Percentiles rank a stretch among this genome's conserved stretches.
These are phyloP conservation scores for Penicillium sp. DNA, from an alignment of 2,329 filamentous ascomycete genomes.

Conservation along the genomic window DNA sequence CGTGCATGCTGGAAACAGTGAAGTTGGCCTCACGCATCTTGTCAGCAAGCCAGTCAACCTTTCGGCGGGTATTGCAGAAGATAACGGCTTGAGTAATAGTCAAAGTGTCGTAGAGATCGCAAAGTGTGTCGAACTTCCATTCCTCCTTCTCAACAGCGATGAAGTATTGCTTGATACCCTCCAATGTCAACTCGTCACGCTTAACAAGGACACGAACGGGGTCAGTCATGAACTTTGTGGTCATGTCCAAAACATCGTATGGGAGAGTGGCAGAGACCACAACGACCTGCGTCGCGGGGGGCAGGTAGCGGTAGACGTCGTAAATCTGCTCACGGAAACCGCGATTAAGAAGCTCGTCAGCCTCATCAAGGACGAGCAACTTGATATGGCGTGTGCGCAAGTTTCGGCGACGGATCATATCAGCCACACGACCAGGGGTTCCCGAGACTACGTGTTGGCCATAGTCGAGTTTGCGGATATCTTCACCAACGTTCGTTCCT, in stretches of 20 bases:
- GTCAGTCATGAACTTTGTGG: conserved; percentile 99
- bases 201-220: conserved; percentile 98
- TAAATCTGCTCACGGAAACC: conserved; percentile 99
- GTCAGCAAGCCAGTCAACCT: conserved; percentile 99
- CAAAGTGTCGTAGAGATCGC: conserved; percentile 97
- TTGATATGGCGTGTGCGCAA: conserved; percentile 98
- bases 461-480: conserved; percentile 96
- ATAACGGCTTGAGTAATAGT: conserved; percentile 99
- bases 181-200: conserved; percentile 98
- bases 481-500: conserved; percentile 95
- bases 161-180: conserved; percentile 99
- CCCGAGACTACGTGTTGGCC: conserved; percentile 97
- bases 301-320: conserved; percentile 99
- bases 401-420: conserved; percentile 99
- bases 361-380: conserved; percentile 99
- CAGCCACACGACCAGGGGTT: conserved; percentile 95
- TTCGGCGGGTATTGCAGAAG: conserved; percentile 99
- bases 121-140: conserved; percentile 99
- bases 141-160: conserved; percentile 99
- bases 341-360: conserved; percentile 96
- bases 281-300: conserved; percentile 96
- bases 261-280: conserved; percentile 98
- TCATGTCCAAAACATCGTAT: conserved; percentile 98
- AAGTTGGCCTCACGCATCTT: conserved; percentile 99
- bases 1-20: conserved; percentile 99